Conservation (phyloP, 495 filamentous ascomycete genomes). For the Schizothecium vesticola region DNA sequence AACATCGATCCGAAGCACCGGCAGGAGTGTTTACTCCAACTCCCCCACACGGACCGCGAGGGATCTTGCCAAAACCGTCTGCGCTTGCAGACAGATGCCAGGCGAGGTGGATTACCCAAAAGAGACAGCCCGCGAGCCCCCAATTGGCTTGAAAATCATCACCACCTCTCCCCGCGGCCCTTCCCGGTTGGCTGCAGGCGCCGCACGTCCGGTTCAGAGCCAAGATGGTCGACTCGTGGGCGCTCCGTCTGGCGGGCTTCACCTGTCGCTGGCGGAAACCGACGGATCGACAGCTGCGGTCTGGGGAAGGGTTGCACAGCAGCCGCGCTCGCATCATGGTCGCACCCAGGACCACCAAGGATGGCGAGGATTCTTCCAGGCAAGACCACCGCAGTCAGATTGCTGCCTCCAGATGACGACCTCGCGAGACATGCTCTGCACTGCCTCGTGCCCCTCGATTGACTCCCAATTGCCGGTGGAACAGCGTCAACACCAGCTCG, state of each 20-base stretch:
- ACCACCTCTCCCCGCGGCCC: not conserved
- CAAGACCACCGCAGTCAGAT: not conserved
- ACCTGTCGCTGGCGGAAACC: not conserved
- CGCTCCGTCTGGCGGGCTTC: not conserved
- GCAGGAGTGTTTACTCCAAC: not conserved
- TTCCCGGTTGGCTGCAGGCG: slow-evolving; percentile 3
- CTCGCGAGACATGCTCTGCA: not conserved
- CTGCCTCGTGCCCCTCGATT: slow-evolving; percentile 4
- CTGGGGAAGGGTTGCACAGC: not conserved
- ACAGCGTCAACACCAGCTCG: not conserved
- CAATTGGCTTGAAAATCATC: slow-evolving; percentile 6
- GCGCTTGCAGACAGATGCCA: slow-evolving; percentile 9
- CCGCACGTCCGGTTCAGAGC: not conserved
- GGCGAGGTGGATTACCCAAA: slow-evolving; percentile 16
- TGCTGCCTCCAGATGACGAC: not conserved
- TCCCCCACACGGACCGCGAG: not conserved
- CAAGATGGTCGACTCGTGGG: not conserved
- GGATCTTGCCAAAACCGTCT: slow-evolving; percentile 8
- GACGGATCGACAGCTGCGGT: not conserved
- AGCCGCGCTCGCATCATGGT: not conserved
- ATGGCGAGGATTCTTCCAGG: not conserved
- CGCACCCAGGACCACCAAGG: not conserved
- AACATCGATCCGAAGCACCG: not conserved
- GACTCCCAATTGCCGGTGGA: not conserved
- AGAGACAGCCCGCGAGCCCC: slow-evolving; percentile 1